Percentiles rank a stretch among this genome's conserved stretches.
Evolutionary conservation across 2,329 filamentous ascomycete species (phyloP).

Genomic region (Aspergillus aculeatinus): DNA sequence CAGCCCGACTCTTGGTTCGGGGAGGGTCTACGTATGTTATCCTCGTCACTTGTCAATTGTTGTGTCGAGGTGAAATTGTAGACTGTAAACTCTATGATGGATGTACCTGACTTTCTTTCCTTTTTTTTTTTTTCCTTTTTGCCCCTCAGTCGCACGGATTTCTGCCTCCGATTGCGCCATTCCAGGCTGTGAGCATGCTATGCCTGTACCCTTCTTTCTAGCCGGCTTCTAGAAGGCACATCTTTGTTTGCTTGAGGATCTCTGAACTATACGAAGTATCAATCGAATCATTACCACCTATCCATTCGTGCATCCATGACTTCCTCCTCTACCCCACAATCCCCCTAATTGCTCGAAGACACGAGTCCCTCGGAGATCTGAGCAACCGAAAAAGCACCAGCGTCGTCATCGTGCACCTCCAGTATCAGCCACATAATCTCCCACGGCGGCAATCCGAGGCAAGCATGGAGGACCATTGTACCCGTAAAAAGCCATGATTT

Average conservation of each 20-base stretch:
- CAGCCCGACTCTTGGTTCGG: constrained; percentile 8
- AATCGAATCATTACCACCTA: neutral
- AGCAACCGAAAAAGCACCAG: neutral
- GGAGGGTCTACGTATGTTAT: constrained; percentile 17
- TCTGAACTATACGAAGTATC: neutral
- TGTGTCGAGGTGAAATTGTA: too few species aligned
- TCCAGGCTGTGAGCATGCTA: neutral
- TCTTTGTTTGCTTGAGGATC: neutral
- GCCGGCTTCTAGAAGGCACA: constrained; percentile 1
- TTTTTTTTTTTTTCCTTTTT: neutral
- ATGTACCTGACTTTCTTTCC: neutral
- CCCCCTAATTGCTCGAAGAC: neutral
- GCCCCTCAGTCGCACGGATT: neutral
- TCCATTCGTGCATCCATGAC: too few species aligned
- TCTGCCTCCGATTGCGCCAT: constrained; percentile 2
- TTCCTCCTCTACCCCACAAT: neutral
- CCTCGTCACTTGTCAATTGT: neutral
- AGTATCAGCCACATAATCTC: constrained; percentile 6
- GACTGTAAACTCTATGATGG: too few species aligned
- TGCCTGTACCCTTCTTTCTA: constrained; percentile 1
- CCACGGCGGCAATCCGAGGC: neutral
- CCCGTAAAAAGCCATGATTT: constrained; percentile 21
- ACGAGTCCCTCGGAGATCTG: constrained; percentile 1
- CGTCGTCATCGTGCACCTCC: constrained; percentile 2
- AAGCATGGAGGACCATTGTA: neutral